phyloP scores from a whole-genome alignment of 2,329 filamentous ascomycete species.

The Elsinoe ampelina region DNA sequence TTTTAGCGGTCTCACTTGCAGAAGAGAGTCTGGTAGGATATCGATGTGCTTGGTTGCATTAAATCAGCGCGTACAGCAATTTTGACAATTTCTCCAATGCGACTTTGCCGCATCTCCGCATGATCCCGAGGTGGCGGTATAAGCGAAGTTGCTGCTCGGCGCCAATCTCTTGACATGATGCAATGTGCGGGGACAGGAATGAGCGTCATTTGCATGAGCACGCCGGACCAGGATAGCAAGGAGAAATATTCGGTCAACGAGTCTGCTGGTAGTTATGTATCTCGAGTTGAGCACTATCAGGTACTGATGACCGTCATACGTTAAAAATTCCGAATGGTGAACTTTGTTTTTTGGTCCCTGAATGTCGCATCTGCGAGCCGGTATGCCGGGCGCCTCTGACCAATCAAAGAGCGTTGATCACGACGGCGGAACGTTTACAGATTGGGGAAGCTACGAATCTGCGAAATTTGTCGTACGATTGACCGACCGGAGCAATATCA shows the following conservation, averaged over 20 bases:
- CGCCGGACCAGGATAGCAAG: no score
- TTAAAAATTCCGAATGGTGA: not conserved
- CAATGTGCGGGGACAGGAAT: not conserved
- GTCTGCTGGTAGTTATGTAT: not conserved
- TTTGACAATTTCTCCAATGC: not conserved
- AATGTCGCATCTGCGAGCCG: not conserved
- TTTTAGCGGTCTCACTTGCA: constrained; percentile 44
- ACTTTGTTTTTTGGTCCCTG: constrained; percentile 3
- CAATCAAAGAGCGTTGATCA: constrained; percentile 2
- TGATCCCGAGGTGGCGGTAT: not conserved
- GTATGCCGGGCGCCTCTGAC: not conserved
- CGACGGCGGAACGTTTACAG: not conserved
- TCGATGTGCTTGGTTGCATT: not conserved
- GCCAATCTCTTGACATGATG: not conserved
- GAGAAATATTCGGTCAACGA: not conserved
- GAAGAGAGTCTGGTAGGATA: not conserved
- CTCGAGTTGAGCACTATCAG: not conserved
- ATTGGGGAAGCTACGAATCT: constrained; percentile 5
- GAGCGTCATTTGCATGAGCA: no score
- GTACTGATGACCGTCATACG: not conserved
- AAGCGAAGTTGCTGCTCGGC: constrained; percentile 7
- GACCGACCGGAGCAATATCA: not conserved
- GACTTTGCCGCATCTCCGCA: not conserved
- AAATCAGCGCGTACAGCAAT: not conserved
- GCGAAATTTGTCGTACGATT: constrained; percentile 1